Evolutionary conservation across 2,329 filamentous ascomycete genomes (phyloP).

Genomic region (Cercospora sp.): DNA sequence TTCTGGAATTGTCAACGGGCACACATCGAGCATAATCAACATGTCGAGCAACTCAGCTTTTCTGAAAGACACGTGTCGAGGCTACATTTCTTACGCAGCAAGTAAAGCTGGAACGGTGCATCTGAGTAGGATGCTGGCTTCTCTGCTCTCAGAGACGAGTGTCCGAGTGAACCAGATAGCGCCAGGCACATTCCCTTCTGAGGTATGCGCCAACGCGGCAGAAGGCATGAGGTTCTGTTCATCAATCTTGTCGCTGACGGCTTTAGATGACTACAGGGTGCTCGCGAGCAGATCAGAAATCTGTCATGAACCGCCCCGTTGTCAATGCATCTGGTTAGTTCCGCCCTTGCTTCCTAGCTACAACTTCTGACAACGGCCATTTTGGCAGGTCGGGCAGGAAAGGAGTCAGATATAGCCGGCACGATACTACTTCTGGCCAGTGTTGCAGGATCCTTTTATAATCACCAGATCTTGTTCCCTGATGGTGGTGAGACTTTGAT

Average conservation of each 20-base stretch:
- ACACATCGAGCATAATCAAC: background rate
- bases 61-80: background rate
- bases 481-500: background rate
- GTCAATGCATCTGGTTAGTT: background rate
- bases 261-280: background rate
- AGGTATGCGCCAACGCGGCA: background rate
- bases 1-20: background rate
- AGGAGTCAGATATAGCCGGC: background rate
- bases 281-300: background rate
- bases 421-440: background rate
- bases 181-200: background rate
- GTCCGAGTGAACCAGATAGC: background rate
- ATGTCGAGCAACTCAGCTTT: background rate
- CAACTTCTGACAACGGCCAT: background rate
- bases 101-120: background rate
- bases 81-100: background rate
- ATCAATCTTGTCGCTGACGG: background rate
- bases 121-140: background rate
- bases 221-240: background rate
- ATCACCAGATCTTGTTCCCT: background rate
- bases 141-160: background rate
- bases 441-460: background rate
- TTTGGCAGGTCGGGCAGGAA: background rate
- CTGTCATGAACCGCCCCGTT: background rate
- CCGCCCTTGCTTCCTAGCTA: background rate